These are phyloP conservation scores for Immersiporthe knoxdaviesiana DNA, from an alignment of 2,329 filamentous ascomycete genomes.

Conservation along the genomic window DNA sequence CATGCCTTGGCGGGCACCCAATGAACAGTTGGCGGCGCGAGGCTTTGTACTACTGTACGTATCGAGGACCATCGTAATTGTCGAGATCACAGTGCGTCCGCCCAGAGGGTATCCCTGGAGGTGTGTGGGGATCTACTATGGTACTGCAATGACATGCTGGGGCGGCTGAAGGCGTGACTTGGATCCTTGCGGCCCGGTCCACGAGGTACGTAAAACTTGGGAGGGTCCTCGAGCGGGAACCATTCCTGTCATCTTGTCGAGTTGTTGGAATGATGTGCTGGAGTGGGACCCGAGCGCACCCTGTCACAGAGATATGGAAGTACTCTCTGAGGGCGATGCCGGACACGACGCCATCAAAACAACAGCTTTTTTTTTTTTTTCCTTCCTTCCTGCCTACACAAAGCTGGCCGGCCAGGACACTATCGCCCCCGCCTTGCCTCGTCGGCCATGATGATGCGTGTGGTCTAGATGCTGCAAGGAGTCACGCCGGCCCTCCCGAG, in stretches of 20 bases:
- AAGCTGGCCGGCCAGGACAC: background rate
- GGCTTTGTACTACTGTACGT: background rate
- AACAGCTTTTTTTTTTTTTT: background rate
- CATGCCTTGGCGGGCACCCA: background rate
- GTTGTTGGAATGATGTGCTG: slow-evolving; percentile 5
- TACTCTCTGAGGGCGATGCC: background rate
- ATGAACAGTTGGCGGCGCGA: background rate
- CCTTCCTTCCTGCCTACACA: background rate
- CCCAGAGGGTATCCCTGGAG: too few species aligned
- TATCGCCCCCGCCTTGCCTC: background rate
- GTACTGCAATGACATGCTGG: slow-evolving; percentile 8
- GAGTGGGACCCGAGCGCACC: background rate
- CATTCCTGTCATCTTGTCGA: slow-evolving; percentile 15
- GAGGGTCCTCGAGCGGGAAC: slow-evolving; percentile 6
- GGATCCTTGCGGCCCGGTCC: slow-evolving; percentile 16
- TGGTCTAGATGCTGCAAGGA: background rate
- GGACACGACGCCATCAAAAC: background rate
- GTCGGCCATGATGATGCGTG: background rate
- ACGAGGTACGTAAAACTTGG: slow-evolving; percentile 3
- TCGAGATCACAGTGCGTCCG: slow-evolving; percentile 1
- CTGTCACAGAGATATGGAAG: slow-evolving; percentile 2
- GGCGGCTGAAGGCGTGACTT: slow-evolving; percentile 9
- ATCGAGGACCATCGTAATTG: background rate
- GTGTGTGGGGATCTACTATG: slow-evolving; percentile 1
- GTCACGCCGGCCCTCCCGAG: background rate